Evolutionary conservation across 306 rosid species (phyloP).

Genomic region (Pterocarpus santalinus): DNA sequence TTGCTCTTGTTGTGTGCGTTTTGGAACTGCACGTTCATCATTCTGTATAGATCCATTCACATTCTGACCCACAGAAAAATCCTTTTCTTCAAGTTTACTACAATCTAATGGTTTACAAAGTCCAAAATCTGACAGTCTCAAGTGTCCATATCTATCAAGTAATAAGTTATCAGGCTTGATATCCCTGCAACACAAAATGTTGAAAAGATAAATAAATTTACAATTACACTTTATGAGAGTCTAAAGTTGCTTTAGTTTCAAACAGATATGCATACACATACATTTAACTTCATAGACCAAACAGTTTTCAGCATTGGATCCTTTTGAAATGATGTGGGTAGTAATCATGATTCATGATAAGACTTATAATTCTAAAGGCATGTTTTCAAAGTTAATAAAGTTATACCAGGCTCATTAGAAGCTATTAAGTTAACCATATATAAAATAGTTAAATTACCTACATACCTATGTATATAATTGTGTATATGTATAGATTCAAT

Average conservation of each 20-base stretch:
- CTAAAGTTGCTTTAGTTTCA: constrained; percentile 31
- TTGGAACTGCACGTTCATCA: constrained; percentile 72
- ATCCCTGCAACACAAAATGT: constrained; percentile 73
- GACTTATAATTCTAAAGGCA: constrained; percentile 13
- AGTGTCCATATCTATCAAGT: constrained; percentile 93
- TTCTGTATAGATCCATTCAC: constrained; percentile 68
- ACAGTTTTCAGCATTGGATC: constrained; percentile 42
- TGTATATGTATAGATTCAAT: constrained; percentile 95
- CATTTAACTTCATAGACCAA: constrained; percentile 10
- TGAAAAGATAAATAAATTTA: constrained; percentile 26
- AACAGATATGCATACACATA: constrained; percentile 26
- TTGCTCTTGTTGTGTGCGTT: constrained; percentile 94
- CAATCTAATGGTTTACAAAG: constrained; percentile 98
- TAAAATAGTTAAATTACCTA: constrained; percentile 18
- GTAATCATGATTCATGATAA: constrained; percentile 18
- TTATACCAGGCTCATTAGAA: constrained; percentile 27
- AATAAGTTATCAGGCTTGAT: constrained; percentile 97
- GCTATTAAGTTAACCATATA: neutral
- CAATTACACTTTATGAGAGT: neutral
- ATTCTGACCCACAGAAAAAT: constrained; percentile 70
- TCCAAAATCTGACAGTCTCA: constrained; percentile 97
- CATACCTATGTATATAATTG: constrained; percentile 94
- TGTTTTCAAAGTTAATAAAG: constrained; percentile 33
- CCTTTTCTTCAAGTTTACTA: constrained; percentile 81
- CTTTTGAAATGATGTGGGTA: constrained; percentile 38